Percentiles rank a stretch among this genome's conserved stretches.
Evolutionary conservation across 257 asterid species (phyloP).

Genomic region (Marsdenia floribunda): DNA sequence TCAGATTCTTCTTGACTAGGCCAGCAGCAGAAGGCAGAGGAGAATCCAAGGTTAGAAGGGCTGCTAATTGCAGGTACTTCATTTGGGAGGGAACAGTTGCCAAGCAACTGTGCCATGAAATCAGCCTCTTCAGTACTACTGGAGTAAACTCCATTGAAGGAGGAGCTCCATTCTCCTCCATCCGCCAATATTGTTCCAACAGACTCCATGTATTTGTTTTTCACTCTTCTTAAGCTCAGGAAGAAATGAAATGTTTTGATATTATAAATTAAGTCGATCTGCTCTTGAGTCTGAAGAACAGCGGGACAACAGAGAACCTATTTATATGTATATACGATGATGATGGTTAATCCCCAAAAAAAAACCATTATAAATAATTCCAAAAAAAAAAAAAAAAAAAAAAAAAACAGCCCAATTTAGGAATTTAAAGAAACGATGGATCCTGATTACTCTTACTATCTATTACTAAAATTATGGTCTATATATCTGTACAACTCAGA

Average conservation of each 20-base stretch:
- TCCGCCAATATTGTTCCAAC: constrained; percentile 21
- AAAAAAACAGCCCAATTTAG: neutral
- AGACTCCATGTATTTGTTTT: constrained; percentile 33
- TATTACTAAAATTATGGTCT: neutral
- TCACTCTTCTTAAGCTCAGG: neutral
- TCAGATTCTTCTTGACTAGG: neutral
- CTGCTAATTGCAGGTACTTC: constrained; percentile 18
- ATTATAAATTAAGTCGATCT: constrained; percentile 16
- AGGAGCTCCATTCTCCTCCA: constrained; percentile 45
- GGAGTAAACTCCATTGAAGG: constrained; percentile 33
- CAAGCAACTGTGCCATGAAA: constrained; percentile 52
- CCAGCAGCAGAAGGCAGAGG: constrained; percentile 20
- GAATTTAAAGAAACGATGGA: neutral
- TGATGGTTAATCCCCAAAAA: neutral
- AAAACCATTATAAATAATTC: constrained; percentile 6
- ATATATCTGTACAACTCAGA: constrained; percentile 12
- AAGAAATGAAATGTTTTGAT: neutral
- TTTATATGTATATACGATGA: constrained; percentile 30
- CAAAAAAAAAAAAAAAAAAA: neutral
- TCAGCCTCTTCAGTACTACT: constrained; percentile 35
- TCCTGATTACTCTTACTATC: neutral
- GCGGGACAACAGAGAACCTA: constrained; percentile 14
- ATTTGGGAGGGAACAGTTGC: constrained; percentile 34
- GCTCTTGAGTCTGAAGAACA: constrained; percentile 12
- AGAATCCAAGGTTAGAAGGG: constrained; percentile 17